Evolutionary conservation across 192 early-diverging fungal genomes (phyloP).

Genomic region (Backusella sp.): DNA sequence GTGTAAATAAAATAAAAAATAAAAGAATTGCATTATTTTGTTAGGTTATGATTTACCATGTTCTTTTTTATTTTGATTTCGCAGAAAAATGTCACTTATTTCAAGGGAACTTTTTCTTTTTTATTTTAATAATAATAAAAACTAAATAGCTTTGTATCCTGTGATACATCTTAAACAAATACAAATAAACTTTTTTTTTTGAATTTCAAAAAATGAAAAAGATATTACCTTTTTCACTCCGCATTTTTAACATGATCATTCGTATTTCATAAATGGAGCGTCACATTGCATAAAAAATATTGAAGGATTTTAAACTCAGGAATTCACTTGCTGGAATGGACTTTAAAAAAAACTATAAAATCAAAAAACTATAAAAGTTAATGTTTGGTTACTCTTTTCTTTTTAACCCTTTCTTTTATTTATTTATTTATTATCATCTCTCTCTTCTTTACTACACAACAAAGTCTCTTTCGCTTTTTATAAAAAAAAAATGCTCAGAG

Average conservation of each 20-base stretch:
- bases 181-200: constrained; percentile 1
- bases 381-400: background rate
- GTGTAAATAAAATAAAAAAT: background rate
- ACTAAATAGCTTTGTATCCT: background rate
- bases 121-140: background rate
- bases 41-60: constrained; percentile 9
- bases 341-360: background rate
- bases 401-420: background rate
- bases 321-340: background rate
- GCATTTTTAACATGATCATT: constrained; percentile 9
- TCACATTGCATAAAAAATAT: constrained; percentile 1
- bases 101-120: background rate
- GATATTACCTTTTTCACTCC: background rate
- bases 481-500: background rate
- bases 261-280: constrained; percentile 1
- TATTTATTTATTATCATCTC: background rate
- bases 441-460: background rate
- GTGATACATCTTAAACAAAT: background rate
- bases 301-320: background rate
- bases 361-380: background rate
- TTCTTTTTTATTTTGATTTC: constrained; percentile 2
- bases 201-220: background rate
- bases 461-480: background rate
- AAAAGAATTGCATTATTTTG: constrained; percentile 1
- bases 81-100: constrained; percentile 1